These are phyloP conservation scores for Candida germanica DNA, from an alignment of 805 yeast genomes.

Conservation along the genomic window DNA sequence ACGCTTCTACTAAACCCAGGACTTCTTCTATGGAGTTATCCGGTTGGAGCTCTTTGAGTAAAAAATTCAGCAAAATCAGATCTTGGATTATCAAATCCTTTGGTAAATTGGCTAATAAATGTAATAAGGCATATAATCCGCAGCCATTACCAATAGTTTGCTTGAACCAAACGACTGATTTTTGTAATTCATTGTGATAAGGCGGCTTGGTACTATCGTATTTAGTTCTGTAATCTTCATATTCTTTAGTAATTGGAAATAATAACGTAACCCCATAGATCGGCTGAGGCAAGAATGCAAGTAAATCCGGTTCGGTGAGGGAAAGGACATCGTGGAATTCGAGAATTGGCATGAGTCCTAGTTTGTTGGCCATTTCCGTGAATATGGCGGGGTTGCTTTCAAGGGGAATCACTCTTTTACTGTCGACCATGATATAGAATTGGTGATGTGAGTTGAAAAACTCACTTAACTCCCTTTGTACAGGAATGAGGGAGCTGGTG, in stretches of 20 bases:
- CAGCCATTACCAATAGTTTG: constrained; percentile 89
- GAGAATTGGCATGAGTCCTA: constrained; percentile 63
- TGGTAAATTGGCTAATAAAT: constrained; percentile 49
- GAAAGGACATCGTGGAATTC: constrained; percentile 82
- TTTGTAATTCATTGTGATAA: constrained; percentile 25
- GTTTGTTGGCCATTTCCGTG: constrained; percentile 57
- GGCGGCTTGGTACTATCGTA: constrained; percentile 32
- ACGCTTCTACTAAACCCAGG: constrained; percentile 42
- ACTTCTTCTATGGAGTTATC: constrained; percentile 28
- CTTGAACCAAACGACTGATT: constrained; percentile 65
- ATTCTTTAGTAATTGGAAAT: constrained; percentile 70
- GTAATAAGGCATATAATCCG: constrained; percentile 86
- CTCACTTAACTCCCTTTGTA: neutral
- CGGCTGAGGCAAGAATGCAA: constrained; percentile 81
- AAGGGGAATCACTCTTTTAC: constrained; percentile 63
- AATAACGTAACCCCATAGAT: constrained; percentile 69
- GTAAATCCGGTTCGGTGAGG: constrained; percentile 75
- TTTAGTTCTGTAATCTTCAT: constrained; percentile 48
- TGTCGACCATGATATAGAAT: constrained; percentile 1
- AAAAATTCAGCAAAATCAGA: constrained; percentile 24
- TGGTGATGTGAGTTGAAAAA: neutral
- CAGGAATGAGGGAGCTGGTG: too few relatives aligned
- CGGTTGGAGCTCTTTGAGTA: constrained; percentile 12
- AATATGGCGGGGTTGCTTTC: constrained; percentile 90
- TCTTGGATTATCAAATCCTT: constrained; percentile 41